Evolutionary conservation across 371 early-diverging fungal species (phyloP), one percentile per base, ranked within the genome.

Genomic region (Mortierella sp.): DNA sequence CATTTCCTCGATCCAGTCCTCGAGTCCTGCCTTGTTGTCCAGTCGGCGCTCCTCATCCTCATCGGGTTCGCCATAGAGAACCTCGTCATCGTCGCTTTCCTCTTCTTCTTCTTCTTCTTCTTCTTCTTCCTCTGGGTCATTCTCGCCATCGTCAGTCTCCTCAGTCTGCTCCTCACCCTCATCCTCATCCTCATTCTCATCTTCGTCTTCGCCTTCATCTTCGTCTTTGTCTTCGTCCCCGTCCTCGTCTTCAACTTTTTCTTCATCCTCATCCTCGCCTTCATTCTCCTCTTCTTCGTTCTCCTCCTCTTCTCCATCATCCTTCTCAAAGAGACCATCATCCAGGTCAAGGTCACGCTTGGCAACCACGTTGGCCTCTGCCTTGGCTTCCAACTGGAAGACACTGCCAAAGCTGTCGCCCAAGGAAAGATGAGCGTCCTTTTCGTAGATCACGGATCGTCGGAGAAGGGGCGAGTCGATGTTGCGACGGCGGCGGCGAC

Each of bases 1-100:
- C 75, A 75, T 75, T 37, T 75, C 75, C 60, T 75, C 75, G 48
- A 75, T 63, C 75, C 75, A 75, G 47, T 75, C 75, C 66, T 66
- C 60, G 1, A 75, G 52, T 21, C 75, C 75, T 23, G 75, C 75
- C 63, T 70, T 66, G 44, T 59, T 62, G 26, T 75, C 75, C 46
- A 70, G 46, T 26, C 75, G 70, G 23, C 62, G 70, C 60, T 75
- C 75, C 50, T 75, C 75, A 16, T 73, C 59, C 50, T 64, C 64
- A 28, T 74, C 53, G 23, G 19, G 23, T 11, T 53, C 53, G 9
- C 26, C 23, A 23, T 53, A 19, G 12, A 23, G 21, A 16, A 53
- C 21, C 4, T 7, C n/a, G 14, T 16, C 16, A 3, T 50, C 72
- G 4, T 61, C 52, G 4, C 47, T 57, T 7, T 65, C 66, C 0